Percentiles rank a stretch among this genome's conserved stretches.
Evolutionary conservation across 2,329 filamentous ascomycete genomes (phyloP).

Genomic region (Claviceps citrina): DNA sequence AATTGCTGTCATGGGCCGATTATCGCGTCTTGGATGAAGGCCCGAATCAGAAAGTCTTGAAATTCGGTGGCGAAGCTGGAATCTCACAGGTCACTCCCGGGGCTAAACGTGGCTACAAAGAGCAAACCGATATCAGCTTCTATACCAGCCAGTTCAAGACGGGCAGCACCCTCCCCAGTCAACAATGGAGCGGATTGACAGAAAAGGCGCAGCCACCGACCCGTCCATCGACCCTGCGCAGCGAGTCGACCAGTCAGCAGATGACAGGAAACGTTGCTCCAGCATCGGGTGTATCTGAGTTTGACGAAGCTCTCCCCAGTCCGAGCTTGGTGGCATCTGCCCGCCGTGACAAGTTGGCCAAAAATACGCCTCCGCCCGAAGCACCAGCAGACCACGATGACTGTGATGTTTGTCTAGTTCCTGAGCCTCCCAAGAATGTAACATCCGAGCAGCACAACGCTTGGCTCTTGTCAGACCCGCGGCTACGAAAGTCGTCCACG

Average conservation of each 20-base stretch:
- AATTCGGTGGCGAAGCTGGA: conserved; percentile 44
- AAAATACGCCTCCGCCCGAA: neutral
- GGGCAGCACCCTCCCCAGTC: conserved; percentile 14
- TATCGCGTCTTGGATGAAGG: conserved; percentile 80
- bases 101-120: conserved; percentile 49
- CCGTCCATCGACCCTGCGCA: neutral
- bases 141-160: conserved; percentile 57
- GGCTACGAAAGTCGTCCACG: conserved; percentile 74
- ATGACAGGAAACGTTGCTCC: neutral
- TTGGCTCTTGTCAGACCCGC: conserved; percentile 66
- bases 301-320: neutral
- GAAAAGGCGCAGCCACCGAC: conserved; percentile 15
- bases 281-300: neutral
- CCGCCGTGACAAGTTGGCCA: neutral
- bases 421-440: conserved; percentile 39
- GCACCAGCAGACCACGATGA: neutral
- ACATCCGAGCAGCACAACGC: conserved; percentile 92
- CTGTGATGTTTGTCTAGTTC: neutral
- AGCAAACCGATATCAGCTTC: conserved; percentile 71
- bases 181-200: conserved; percentile 14
- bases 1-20: conserved; percentile 67
- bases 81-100: conserved; percentile 49
- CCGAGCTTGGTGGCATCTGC: neutral
- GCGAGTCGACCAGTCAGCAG: neutral
- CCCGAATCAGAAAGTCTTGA: conserved; percentile 62